Conservation (phyloP, 1,139 yeast species). For the Saccharomyces hybrid region DNA sequence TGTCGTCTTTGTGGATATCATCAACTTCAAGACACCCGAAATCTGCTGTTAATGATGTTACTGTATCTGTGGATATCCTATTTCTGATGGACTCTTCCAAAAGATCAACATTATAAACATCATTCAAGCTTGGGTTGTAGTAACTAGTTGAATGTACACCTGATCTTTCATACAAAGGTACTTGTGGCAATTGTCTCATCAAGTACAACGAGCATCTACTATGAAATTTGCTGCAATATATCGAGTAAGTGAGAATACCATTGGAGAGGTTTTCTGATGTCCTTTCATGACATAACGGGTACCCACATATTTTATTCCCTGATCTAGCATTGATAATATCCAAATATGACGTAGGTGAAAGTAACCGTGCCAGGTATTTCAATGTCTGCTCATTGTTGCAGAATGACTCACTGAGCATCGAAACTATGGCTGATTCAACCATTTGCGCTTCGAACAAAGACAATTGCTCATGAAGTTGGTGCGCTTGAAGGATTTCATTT, state of each 20-base stretch:
- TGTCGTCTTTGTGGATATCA: neutral
- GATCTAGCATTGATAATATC: constrained; percentile 6
- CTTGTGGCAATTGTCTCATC: neutral
- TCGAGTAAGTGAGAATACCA: neutral
- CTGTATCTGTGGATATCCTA: constrained; percentile 29
- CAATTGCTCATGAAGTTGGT: constrained; percentile 7
- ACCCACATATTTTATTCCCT: constrained; percentile 9
- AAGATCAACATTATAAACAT: neutral
- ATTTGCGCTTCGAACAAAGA: constrained; percentile 7
- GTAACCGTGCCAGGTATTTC: constrained; percentile 7
- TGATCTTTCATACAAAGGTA: neutral
- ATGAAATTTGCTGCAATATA: constrained; percentile 2
- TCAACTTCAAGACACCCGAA: neutral
- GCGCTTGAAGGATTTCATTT: neutral
- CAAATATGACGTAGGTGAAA: constrained; percentile 6
- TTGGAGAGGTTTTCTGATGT: neutral
- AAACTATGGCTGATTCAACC: constrained; percentile 2
- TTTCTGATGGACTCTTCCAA: constrained; percentile 61
- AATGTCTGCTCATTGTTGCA: constrained; percentile 10
- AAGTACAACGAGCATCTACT: constrained; percentile 2
- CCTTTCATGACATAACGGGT: constrained; percentile 10
- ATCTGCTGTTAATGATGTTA: neutral
- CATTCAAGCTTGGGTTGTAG: neutral
- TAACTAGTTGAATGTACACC: constrained; percentile 2
- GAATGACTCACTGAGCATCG: constrained; percentile 5